These are phyloP conservation scores for Pulveroboletus sp. DNA, from an alignment of 768 basidiomycete species.

Conservation along the genomic window DNA sequence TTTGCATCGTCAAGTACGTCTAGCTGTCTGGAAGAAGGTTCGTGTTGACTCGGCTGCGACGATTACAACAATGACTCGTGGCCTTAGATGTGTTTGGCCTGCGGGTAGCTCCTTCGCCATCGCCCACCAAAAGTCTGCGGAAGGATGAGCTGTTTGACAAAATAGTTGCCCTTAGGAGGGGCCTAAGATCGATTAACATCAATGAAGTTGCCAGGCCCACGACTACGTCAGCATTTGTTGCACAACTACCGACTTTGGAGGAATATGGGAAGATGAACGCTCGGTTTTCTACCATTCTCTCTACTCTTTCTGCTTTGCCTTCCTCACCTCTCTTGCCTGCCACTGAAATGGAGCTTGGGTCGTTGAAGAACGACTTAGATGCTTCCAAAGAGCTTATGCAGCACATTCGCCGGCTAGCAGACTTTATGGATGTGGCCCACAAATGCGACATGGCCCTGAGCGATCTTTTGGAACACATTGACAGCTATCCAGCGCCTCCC, in stretches of 20 bases:
- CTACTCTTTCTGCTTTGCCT: slow-evolving; percentile 48
- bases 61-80: slow-evolving; percentile 3
- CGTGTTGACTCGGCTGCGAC: slow-evolving; percentile 1
- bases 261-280: slow-evolving; percentile 45
- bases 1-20: neutral
- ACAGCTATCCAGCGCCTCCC: slow-evolving; percentile 71
- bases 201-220: slow-evolving; percentile 48
- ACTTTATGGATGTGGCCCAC: slow-evolving; percentile 46
- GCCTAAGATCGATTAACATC: slow-evolving; percentile 58
- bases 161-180: slow-evolving; percentile 53
- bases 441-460: slow-evolving; percentile 74
- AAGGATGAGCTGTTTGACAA: slow-evolving; percentile 44
- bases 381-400: slow-evolving; percentile 46
- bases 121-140: slow-evolving; percentile 35
- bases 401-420: slow-evolving; percentile 50
- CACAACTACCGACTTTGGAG: slow-evolving; percentile 48
- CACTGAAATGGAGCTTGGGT: slow-evolving; percentile 56
- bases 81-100: slow-evolving; percentile 58
- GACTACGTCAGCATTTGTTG: slow-evolving; percentile 29
- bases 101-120: slow-evolving; percentile 34
- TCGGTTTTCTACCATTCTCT: slow-evolving; percentile 43
- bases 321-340: slow-evolving; percentile 35
- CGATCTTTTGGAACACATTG: slow-evolving; percentile 80
- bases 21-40: slow-evolving; percentile 24
- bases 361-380: slow-evolving; percentile 57